Percentiles rank a stretch among this genome's conserved stretches.
Conservation (phyloP, 139 green algal species). For the Limnomonas spitsbergensis region DNA sequence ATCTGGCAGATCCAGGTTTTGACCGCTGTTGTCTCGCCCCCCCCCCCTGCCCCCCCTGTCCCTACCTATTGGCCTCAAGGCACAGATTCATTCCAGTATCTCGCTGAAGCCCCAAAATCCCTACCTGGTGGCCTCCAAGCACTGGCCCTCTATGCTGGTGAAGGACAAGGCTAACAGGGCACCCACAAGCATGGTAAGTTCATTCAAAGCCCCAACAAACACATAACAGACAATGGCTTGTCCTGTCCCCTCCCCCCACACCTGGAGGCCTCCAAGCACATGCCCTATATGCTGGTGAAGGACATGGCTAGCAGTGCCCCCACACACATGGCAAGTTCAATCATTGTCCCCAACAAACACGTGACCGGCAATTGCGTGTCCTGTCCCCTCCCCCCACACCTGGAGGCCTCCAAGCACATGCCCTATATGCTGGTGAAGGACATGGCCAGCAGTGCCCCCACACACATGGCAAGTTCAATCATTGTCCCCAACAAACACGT, state of each 20-base stretch:
- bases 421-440: conserved; percentile 64
- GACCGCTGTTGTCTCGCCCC: too few relatives aligned
- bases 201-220: background rate
- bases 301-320: conserved; percentile 31
- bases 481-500: background rate
- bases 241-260: background rate
- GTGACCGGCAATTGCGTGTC: background rate
- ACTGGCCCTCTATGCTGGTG: conserved; percentile 80
- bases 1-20: too few relatives aligned
- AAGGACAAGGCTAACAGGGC: background rate
- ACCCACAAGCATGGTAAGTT: conserved; percentile 83
- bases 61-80: too few relatives aligned
- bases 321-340: conserved; percentile 83
- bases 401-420: conserved; percentile 67
- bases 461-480: conserved; percentile 78
- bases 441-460: conserved; percentile 43
- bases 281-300: conserved; percentile 69
- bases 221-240: background rate
- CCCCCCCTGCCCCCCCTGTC: too few relatives aligned
- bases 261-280: conserved; percentile 59
- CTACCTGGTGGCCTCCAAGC: conserved; percentile 39
- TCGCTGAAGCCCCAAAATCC: background rate
- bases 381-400: background rate
- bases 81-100: too few relatives aligned
- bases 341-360: background rate